A percentile compares a stretch with the other conserved stretches of the same genome.
These are phyloP conservation scores for Pythium aphanidermatum DNA, from an alignment of 352 stramenopile genomes.

Conservation along the genomic window DNA sequence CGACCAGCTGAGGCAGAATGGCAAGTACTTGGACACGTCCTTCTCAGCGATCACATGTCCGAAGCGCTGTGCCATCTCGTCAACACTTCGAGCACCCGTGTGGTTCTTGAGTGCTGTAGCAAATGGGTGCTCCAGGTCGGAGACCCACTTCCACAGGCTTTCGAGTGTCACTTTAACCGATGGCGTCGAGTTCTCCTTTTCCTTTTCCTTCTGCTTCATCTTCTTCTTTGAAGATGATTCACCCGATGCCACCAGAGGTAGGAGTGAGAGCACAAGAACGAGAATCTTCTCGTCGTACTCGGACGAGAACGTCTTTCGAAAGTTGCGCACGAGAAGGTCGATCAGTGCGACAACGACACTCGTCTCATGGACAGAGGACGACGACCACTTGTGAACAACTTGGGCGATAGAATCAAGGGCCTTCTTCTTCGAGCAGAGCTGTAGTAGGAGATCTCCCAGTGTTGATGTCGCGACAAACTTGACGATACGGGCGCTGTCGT, in stretches of 20 bases:
- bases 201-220: slow-evolving; percentile 15
- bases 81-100: slow-evolving; percentile 4
- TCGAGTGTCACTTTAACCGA: slow-evolving; percentile 18
- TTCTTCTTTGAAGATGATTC: slow-evolving; percentile 8
- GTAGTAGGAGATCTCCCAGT: slow-evolving; percentile 49
- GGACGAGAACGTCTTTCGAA: slow-evolving; percentile 19
- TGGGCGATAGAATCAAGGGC: slow-evolving; percentile 44
- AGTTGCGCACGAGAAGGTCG: slow-evolving; percentile 47
- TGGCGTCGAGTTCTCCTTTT: slow-evolving; percentile 5
- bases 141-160: slow-evolving; percentile 37
- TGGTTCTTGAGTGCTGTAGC: slow-evolving; percentile 13
- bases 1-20: slow-evolving; percentile 61
- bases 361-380: slow-evolving; percentile 3
- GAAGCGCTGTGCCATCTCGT: slow-evolving; percentile 32
- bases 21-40: slow-evolving; percentile 31
- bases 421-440: slow-evolving; percentile 44
- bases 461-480: slow-evolving; percentile 48
- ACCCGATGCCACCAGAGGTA: slow-evolving; percentile 10
- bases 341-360: slow-evolving; percentile 38
- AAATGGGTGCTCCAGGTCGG: slow-evolving; percentile 50
- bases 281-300: slow-evolving; percentile 55
- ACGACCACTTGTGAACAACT: slow-evolving; percentile 44
- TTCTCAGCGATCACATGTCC: slow-evolving; percentile 33
- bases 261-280: slow-evolving; percentile 51
- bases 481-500: slow-evolving; percentile 70